These are phyloP conservation scores for Gigaspora rosea DNA, from an alignment of 192 early-diverging fungal species.

Conservation along the genomic window DNA sequence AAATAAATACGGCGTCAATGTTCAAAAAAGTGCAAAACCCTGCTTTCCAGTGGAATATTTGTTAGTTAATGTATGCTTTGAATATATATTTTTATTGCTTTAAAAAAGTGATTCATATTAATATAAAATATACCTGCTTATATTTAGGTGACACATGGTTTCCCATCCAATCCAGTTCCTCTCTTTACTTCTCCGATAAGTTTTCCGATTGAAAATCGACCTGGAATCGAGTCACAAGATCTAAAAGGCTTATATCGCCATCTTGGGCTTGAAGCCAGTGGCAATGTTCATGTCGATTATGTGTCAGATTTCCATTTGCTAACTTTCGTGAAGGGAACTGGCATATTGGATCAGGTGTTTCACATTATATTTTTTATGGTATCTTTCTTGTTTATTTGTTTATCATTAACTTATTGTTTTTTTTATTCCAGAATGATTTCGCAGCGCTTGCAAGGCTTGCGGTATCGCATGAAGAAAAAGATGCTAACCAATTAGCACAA, in stretches of 20 bases:
- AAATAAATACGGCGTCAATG: constrained; percentile 90
- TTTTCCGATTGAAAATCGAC: constrained; percentile 83
- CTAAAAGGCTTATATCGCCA: constrained; percentile 59
- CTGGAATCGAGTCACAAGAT: constrained; percentile 57
- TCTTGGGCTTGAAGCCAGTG: constrained; percentile 40
- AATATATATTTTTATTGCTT: constrained; percentile 16
- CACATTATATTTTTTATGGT: no score
- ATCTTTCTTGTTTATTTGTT: not conserved
- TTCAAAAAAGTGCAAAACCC: constrained; percentile 89
- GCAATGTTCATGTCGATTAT: constrained; percentile 46
- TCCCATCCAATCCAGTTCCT: constrained; percentile 78
- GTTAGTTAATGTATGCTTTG: constrained; percentile 76
- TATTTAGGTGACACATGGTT: constrained; percentile 80
- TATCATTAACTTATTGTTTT: not conserved
- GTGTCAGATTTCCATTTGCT: constrained; percentile 90
- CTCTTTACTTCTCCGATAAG: constrained; percentile 61
- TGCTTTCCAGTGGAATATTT: constrained; percentile 97
- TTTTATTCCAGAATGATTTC: constrained; percentile 52
- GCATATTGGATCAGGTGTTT: constrained; percentile 57
- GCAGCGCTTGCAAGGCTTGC: constrained; percentile 47
- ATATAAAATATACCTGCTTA: constrained; percentile 1
- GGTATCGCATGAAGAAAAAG: constrained; percentile 36
- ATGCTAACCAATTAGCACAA: constrained; percentile 41
- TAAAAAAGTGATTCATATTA: not conserved
- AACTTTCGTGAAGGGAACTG: constrained; percentile 63